Evolutionary conservation across 1,284 basidiomycete genomes (phyloP).

Genomic region (Moesziomyces globuligerus): DNA sequence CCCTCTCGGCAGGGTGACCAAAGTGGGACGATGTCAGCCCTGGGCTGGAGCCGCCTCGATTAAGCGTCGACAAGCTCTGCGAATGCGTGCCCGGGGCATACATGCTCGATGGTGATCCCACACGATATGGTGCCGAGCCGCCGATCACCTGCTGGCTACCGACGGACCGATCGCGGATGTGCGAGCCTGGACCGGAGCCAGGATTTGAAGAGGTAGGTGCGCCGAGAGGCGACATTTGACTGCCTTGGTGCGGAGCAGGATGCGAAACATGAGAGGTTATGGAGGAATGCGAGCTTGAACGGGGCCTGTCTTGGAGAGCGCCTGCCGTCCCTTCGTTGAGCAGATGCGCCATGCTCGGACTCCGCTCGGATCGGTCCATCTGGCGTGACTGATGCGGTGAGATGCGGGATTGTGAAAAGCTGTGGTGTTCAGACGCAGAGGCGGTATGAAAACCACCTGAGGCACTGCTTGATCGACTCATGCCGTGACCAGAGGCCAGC

Average conservation of each 20-base stretch:
- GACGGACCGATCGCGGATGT: constrained; percentile 17
- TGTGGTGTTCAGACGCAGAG: constrained; percentile 6
- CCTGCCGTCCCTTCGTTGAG: constrained; percentile 48
- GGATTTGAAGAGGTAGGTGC: constrained; percentile 5
- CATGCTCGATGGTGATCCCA: constrained; percentile 21
- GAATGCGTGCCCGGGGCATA: constrained; percentile 21
- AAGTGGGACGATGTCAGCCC: constrained; percentile 15
- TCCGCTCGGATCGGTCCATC: constrained; percentile 32
- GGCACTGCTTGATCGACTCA: constrained; percentile 46
- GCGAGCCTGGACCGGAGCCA: neutral
- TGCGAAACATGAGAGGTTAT: constrained; percentile 40
- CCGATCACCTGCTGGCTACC: neutral
- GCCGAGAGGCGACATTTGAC: constrained; percentile 28
- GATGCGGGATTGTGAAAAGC: constrained; percentile 26
- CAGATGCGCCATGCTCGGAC: constrained; percentile 50
- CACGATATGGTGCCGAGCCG: constrained; percentile 11
- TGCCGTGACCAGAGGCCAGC: constrained; percentile 12
- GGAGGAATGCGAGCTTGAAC: constrained; percentile 47
- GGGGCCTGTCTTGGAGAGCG: constrained; percentile 36
- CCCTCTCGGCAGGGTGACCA: constrained; percentile 16
- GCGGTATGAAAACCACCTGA: constrained; percentile 23
- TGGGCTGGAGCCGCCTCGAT: constrained; percentile 37
- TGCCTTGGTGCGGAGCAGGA: constrained; percentile 17
- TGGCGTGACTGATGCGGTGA: constrained; percentile 18
- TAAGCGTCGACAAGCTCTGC: constrained; percentile 13